Conservation (phyloP, 495 filamentous ascomycete genomes). For the Daldinia vernicosa region DNA sequence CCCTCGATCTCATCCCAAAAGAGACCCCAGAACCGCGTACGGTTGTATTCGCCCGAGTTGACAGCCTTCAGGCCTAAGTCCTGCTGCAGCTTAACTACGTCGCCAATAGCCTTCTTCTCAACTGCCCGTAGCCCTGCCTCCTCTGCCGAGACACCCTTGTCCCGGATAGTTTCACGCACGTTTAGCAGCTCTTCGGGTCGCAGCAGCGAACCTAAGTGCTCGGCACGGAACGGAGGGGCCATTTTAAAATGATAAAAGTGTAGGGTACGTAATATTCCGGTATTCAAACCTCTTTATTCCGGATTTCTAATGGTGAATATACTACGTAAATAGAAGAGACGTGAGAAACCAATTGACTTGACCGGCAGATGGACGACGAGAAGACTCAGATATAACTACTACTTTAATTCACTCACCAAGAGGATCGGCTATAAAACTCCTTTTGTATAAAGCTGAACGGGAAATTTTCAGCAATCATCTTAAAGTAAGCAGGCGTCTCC, state of each 20-base stretch:
- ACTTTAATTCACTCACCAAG: neutral
- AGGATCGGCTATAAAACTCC: neutral
- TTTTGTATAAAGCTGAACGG: conserved; percentile 12
- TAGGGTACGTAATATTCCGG: neutral
- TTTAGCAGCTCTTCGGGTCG: conserved; percentile 74
- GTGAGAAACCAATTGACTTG: neutral
- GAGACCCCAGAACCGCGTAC: conserved; percentile 70
- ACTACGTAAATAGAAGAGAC: neutral
- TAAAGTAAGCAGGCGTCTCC: neutral
- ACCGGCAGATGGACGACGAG: neutral
- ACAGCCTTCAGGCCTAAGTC: conserved; percentile 73
- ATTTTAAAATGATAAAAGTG: conserved; percentile 18
- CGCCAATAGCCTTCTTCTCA: conserved; percentile 72
- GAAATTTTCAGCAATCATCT: neutral
- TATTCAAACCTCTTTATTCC: neutral
- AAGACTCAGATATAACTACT: neutral
- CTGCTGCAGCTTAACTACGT: conserved; percentile 71
- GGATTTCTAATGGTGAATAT: neutral
- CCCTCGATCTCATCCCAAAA: conserved; percentile 82
- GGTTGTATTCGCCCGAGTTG: conserved; percentile 76
- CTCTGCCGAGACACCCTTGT: conserved; percentile 65
- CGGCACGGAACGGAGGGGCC: conserved; percentile 78
- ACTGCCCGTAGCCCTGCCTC: conserved; percentile 58
- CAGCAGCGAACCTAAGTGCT: conserved; percentile 84
- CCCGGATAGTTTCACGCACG: conserved; percentile 65